Percentiles rank a stretch among this genome's conserved stretches.
Conservation (phyloP, 1,284 basidiomycete genomes). For the Exobasidium rhododendri region DNA sequence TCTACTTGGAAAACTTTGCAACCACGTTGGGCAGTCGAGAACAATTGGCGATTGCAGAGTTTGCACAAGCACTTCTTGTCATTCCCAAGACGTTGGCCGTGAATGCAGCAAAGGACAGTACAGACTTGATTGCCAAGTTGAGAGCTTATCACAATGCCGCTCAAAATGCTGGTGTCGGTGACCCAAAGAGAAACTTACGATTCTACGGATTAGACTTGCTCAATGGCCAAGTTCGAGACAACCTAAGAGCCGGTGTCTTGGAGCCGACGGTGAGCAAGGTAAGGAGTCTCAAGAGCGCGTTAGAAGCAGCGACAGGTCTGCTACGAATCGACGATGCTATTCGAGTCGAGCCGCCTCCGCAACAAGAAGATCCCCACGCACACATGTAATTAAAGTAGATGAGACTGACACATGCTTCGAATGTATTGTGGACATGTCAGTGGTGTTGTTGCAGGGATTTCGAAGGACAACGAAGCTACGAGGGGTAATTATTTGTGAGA, state of each 20-base stretch:
- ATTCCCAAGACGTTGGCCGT: constrained; percentile 97
- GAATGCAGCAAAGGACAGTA: constrained; percentile 98
- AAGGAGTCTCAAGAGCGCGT: constrained; percentile 89
- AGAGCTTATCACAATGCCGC: constrained; percentile 96
- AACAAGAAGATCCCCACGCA: constrained; percentile 50
- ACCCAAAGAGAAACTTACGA: constrained; percentile 91
- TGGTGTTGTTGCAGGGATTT: no score
- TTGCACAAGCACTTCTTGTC: constrained; percentile 84
- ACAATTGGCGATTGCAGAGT: constrained; percentile 97
- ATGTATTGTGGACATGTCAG: no score
- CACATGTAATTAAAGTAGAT: constrained; percentile 41
- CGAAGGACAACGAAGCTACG: neutral
- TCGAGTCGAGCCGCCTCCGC: constrained; percentile 47
- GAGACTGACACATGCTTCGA: neutral
- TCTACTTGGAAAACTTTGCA: constrained; percentile 98
- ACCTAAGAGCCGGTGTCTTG: constrained; percentile 84
- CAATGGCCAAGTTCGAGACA: constrained; percentile 91
- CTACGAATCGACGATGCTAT: constrained; percentile 83
- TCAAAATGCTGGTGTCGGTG: constrained; percentile 76
- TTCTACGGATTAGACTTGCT: constrained; percentile 93
- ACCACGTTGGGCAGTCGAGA: constrained; percentile 91
- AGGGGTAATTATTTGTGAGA: neutral
- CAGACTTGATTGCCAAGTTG: constrained; percentile 93
- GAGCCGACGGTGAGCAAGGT: constrained; percentile 98
- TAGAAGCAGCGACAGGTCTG: constrained; percentile 92